Evolutionary conservation across 2,329 filamentous ascomycete species (phyloP).

Genomic region (Penicillium capsulatum): DNA sequence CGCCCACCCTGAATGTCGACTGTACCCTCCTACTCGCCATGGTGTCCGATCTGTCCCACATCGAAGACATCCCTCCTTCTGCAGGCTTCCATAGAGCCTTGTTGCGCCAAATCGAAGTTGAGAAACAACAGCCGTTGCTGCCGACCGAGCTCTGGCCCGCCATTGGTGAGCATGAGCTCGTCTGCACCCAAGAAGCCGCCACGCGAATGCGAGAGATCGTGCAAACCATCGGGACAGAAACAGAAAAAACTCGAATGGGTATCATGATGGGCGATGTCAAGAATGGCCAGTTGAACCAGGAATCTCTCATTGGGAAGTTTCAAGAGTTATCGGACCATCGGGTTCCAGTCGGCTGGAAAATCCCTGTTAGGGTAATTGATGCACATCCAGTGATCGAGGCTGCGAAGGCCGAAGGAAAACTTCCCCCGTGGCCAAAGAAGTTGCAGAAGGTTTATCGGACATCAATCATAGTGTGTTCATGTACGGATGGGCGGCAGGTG

Average conservation of each 20-base stretch:
- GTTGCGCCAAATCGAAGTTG: slow-evolving; percentile 60
- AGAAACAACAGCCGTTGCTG: slow-evolving; percentile 58
- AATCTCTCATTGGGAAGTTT: slow-evolving; percentile 35
- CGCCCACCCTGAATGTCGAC: slow-evolving; percentile 46
- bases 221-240: slow-evolving; percentile 57
- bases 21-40: slow-evolving; percentile 67
- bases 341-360: slow-evolving; percentile 51
- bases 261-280: slow-evolving; percentile 54
- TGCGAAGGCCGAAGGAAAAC: slow-evolving; percentile 31
- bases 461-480: slow-evolving; percentile 69
- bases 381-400: slow-evolving; percentile 41
- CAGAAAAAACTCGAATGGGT: slow-evolving; percentile 57
- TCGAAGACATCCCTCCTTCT: slow-evolving; percentile 40
- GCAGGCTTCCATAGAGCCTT: slow-evolving; percentile 59
- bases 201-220: slow-evolving; percentile 65
- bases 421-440: slow-evolving; percentile 47
- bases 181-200: slow-evolving; percentile 64
- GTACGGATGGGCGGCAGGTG: slow-evolving; percentile 61
- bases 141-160: slow-evolving; percentile 60
- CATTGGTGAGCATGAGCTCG: slow-evolving; percentile 53
- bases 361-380: slow-evolving; percentile 59
- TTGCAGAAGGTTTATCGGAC: slow-evolving; percentile 49
- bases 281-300: slow-evolving; percentile 30
- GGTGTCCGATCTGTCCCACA: slow-evolving; percentile 68
- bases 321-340: slow-evolving; percentile 51